Percentiles rank a stretch among this genome's conserved stretches.
Conservation (phyloP, 805 yeast genomes). For the Yamadazyma laniorum region DNA sequence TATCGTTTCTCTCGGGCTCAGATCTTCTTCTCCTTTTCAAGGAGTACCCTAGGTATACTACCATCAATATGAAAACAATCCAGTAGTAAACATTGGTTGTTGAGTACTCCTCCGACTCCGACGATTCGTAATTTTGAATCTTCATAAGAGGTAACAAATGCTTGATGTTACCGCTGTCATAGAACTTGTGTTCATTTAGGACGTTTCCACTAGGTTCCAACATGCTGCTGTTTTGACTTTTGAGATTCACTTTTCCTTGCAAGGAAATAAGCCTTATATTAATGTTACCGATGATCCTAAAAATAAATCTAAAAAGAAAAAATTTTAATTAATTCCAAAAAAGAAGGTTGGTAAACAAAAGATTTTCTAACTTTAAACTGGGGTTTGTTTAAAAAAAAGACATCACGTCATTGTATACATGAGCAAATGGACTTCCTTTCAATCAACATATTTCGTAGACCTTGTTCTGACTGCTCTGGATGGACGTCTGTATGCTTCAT, state of each 20-base stretch:
- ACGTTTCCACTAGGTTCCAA: constrained; percentile 8
- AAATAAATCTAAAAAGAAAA: too few species aligned
- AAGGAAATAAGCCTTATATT: neutral
- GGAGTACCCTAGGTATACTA: neutral
- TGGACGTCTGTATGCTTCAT: too few species aligned
- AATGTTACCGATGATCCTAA: constrained; percentile 2
- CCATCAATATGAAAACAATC: constrained; percentile 1
- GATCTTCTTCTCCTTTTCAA: constrained; percentile 1
- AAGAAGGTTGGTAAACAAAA: neutral
- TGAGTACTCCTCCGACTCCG: neutral
- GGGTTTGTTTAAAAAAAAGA: too few species aligned
- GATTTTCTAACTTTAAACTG: neutral
- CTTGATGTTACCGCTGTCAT: constrained; percentile 27
- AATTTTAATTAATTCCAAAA: neutral
- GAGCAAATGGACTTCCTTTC: too few species aligned
- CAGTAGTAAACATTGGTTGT: neutral
- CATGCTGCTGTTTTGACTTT: constrained; percentile 1
- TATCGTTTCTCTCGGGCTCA: constrained; percentile 3
- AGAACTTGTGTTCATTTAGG: constrained; percentile 26
- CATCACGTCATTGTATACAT: too few species aligned
- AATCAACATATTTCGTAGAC: too few species aligned
- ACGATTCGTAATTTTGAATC: constrained; percentile 20
- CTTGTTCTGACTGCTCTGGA: too few species aligned
- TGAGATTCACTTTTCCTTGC: neutral
- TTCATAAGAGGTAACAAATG: constrained; percentile 23